Percentiles rank a stretch among this genome's conserved stretches.
phyloP scores from a whole-genome alignment of 73 alveolate species.

The Blepharisma japonicum region DNA sequence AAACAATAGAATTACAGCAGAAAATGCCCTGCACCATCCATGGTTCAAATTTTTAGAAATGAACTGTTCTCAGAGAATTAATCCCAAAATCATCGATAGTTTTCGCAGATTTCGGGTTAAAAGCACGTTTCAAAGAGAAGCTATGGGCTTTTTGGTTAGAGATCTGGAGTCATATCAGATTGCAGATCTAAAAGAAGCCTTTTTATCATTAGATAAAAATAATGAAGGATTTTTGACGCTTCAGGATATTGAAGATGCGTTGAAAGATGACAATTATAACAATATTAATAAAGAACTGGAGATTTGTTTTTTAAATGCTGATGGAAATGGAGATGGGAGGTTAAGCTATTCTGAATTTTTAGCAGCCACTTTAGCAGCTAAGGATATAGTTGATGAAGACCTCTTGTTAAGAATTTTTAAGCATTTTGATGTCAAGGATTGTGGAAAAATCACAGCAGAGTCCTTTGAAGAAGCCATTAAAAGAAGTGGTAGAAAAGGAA shows the following conservation, averaged over 20 bases:
- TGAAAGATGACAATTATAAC: background rate
- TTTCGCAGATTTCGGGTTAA: background rate
- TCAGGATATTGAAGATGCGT: background rate
- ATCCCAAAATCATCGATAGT: slow-evolving; percentile 35
- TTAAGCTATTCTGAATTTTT: background rate
- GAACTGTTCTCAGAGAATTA: slow-evolving; percentile 23
- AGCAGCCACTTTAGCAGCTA: slow-evolving; percentile 13
- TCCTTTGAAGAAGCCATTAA: background rate
- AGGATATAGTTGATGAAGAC: background rate
- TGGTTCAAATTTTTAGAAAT: slow-evolving; percentile 42
- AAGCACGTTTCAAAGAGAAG: slow-evolving; percentile 28
- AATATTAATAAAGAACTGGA: background rate
- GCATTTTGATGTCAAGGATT: background rate
- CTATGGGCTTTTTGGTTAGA: background rate
- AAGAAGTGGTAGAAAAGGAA: background rate
- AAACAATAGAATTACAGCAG: slow-evolving; percentile 47
- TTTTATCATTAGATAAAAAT: background rate
- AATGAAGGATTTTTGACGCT: background rate
- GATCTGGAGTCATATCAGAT: background rate
- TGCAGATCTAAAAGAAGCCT: background rate
- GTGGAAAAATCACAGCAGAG: background rate
- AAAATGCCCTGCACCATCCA: slow-evolving; percentile 51
- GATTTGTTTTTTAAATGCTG: background rate
- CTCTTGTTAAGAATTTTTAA: background rate
- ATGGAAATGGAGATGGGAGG: background rate